Base-by-base conservation (phyloP, 1,284 basidiomycete genomes). In the Somion occarium region DNA sequence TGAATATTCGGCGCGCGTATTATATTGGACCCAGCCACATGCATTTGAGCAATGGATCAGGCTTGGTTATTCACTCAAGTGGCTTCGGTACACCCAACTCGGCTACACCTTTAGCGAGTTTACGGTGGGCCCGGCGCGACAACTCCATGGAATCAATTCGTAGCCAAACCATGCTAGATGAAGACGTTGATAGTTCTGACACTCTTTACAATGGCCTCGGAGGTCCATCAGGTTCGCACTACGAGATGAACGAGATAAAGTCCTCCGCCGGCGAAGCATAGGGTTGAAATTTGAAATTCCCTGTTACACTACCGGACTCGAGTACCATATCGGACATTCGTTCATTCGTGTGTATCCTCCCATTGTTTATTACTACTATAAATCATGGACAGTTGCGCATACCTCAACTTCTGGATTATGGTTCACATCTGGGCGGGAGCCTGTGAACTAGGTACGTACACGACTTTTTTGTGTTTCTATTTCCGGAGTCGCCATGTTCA, bases 1-100 rank as follows among this genome's bases (percentile, higher is more conserved):
- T 64, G 48, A 64, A 62, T 50, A 62, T 64, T 50, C 61, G 62
- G 2, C 59, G 59, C 45, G 62, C 62, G 20, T 64, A 64, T 56
- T 64, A 64, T 49, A 46, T 55, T 5, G 59, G 56, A 48, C 53
- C 47, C 39, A 43, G 52, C 47, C 56, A 53, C 53, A 46, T 26
- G 12, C n/a, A 5, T 38, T 26, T n/a, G n/a, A n/a, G 19, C 19
- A 27, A 38, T 13, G 37, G 7, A 34, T 18, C 39, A 9, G 30
- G 30, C 30, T 7, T 34, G 30, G 30, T 34, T 34, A 15, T 34
- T 15, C 30, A 34, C 30, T 34, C 30, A 15, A 25, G 15, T 24
- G 27, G 18, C n/a, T 11, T 20, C 44, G 20, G 15, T 12, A n/a
- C 12, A 23, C 20, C 11, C 20, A 5, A 37, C 26, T 47, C 26